Base-by-base conservation (phyloP, 208 protist genomes). In the Crithidia expoeki region DNA sequence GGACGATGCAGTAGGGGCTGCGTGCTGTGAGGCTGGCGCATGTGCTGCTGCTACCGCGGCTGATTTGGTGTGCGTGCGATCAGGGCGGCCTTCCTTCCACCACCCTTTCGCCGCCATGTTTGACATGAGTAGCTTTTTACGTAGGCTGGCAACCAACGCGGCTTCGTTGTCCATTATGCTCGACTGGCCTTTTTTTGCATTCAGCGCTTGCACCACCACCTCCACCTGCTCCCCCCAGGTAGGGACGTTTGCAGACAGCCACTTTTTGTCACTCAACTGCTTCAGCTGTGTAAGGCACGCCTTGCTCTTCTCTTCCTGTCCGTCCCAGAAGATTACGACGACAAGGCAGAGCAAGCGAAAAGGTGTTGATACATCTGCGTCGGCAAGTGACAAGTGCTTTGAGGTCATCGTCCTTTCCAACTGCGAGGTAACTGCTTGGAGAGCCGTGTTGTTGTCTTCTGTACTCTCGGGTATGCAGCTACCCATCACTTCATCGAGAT, bases 171-270 rank as follows among this genome's bases (percentile, higher is more conserved):
- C 64, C 53, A 70, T 79, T 38, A 96, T 83, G 53, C 70, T 87
- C 53, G 93, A 77, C 30, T 63, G 53, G 2, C 88, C 86, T 40
- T 85, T 87, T 71, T 94, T 96, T 1, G 86, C 84, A 52, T 92
- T 93, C 6, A 96, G 77, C 16, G 88, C 86, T 65, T 96, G 90
- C 27, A 96, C 49, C n/a, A 92, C 51, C 55, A 94, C 76, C 30
- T 92, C 81, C n/a, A 90, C 71, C 12, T 76, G 69, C 27, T 80
- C 50, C 9, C 38, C 57, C 66, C 58, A 70, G 23, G 6, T 16
- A 7, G 50, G 59, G 14, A 40, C 34, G 49, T 61, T 27, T 12
- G 42, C 44, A 2, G 47, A 27, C 0, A 55, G 16, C 63, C 74
- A 71, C 40, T 67, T 73, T 19, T 52, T 57, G 32, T 88, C 86